Percentiles rank a stretch among this genome's conserved stretches.
Evolutionary conservation across 2,329 filamentous ascomycete species (phyloP).

Genomic region (Aspergillus bombycis): DNA sequence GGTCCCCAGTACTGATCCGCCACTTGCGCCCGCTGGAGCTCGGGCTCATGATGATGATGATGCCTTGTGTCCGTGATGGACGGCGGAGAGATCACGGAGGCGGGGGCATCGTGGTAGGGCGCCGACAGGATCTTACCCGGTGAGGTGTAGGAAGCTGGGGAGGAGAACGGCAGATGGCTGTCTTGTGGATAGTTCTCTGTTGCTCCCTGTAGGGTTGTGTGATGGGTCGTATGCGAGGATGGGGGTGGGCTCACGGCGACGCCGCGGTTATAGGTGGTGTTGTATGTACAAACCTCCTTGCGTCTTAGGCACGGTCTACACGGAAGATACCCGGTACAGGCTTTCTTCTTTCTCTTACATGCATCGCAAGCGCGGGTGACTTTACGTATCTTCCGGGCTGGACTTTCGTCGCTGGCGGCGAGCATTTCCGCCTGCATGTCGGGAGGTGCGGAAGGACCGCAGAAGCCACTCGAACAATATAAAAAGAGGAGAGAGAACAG

Average conservation of each 20-base stretch:
- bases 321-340: slow-evolving; percentile 27
- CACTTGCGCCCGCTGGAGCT: slow-evolving; percentile 9
- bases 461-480: not conserved
- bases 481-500: not conserved
- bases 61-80: not conserved
- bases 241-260: slow-evolving; percentile 23
- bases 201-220: not conserved
- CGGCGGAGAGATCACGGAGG: not conserved
- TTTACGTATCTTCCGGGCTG: slow-evolving; percentile 24
- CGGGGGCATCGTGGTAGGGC: not conserved
- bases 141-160: not conserved
- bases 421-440: slow-evolving; percentile 51
- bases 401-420: slow-evolving; percentile 1
- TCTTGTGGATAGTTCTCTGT: too few relatives aligned
- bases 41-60: not conserved
- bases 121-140: not conserved
- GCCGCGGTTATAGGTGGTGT: slow-evolving; percentile 28
- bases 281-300: slow-evolving; percentile 21
- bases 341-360: slow-evolving; percentile 30
- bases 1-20: slow-evolving; percentile 28
- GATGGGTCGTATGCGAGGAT: slow-evolving; percentile 8
- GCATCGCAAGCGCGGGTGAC: slow-evolving; percentile 30
- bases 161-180: not conserved
- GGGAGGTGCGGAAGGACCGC: not conserved
- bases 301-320: slow-evolving; percentile 24